Percentiles rank a stretch among this genome's conserved stretches.
Evolutionary conservation across 2,329 filamentous ascomycete species (phyloP).

Genomic region (Microcyclosporella mali): DNA sequence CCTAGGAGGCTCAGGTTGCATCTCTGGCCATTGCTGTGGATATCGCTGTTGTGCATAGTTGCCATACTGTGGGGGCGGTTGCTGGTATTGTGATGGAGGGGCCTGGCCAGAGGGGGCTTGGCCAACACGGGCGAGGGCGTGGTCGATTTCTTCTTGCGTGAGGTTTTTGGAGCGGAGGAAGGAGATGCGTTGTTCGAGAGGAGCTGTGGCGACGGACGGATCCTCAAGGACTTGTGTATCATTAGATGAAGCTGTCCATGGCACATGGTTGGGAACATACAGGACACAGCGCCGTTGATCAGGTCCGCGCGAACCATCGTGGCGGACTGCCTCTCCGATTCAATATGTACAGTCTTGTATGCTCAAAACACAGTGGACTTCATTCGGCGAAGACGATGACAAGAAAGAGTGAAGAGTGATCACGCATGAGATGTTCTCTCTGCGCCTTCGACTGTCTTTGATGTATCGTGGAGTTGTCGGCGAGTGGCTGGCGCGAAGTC

Average conservation of each 20-base stretch:
- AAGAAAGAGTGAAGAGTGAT: too few species aligned
- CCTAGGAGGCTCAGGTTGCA: conserved; percentile 58
- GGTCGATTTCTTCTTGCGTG: conserved; percentile 89
- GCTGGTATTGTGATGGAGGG: conserved; percentile 36
- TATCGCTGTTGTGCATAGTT: conserved; percentile 32
- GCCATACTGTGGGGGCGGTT: conserved; percentile 30
- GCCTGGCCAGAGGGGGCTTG: conserved; percentile 47
- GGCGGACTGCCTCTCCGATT: conserved; percentile 11
- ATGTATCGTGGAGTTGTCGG: not conserved
- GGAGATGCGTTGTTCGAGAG: conserved; percentile 85
- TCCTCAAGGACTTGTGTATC: conserved; percentile 73
- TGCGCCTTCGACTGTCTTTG: too few species aligned
- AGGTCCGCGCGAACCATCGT: conserved; percentile 94
- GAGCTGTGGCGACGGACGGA: conserved; percentile 79
- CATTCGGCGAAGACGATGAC: not conserved
- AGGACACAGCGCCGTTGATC: conserved; percentile 61
- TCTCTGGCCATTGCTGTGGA: conserved; percentile 48
- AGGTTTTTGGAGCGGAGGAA: conserved; percentile 96
- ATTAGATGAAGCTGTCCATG: not conserved
- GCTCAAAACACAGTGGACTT: not conserved
- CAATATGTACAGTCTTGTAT: conserved; percentile 2
- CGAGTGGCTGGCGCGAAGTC: not conserved
- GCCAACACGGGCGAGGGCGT: conserved; percentile 69
- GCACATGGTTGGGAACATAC: conserved; percentile 29
- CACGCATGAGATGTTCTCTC: too few species aligned